A percentile compares a stretch with the other conserved stretches of the same genome.
Evolutionary conservation across 805 yeast species (phyloP).

Genomic region (Komagataella phaffii): DNA sequence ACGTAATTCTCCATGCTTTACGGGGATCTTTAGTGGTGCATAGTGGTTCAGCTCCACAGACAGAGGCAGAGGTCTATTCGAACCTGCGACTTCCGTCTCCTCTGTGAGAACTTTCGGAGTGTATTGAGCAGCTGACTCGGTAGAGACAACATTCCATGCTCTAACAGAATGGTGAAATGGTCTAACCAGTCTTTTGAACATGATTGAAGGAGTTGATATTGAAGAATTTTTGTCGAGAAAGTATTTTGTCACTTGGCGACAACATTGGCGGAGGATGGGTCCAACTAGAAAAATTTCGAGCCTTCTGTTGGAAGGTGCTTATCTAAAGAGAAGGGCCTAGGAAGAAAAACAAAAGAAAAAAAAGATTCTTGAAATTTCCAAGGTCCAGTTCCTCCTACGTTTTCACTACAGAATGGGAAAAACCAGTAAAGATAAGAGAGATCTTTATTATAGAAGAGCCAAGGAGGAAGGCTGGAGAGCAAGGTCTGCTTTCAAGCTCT

Average conservation of each 20-base stretch:
- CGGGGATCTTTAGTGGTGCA: constrained; percentile 61
- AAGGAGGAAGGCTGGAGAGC: constrained; percentile 98
- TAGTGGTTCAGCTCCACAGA: constrained; percentile 72
- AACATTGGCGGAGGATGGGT: background rate
- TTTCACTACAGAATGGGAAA: constrained; percentile 55
- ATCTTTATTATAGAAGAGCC: constrained; percentile 83
- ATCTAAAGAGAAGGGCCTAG: background rate
- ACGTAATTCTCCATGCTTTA: constrained; percentile 59
- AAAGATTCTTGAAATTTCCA: background rate
- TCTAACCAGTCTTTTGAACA: background rate
- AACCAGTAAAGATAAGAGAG: constrained; percentile 89
- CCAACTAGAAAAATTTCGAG: background rate
- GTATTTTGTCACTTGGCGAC: background rate
- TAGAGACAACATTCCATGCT: background rate
- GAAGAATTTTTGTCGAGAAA: background rate
- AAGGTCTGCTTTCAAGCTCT: constrained; percentile 85
- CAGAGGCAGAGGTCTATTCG: constrained; percentile 58
- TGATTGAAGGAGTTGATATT: background rate
- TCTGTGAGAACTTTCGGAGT: constrained; percentile 21
- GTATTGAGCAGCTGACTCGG: background rate
- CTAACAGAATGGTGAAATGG: background rate
- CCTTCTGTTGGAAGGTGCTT: background rate
- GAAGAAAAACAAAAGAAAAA: background rate
- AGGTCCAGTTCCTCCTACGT: background rate
- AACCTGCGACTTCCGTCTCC: constrained; percentile 18